A percentile compares a stretch with the other conserved stretches of the same genome.
These are phyloP conservation scores for Mangifera indica DNA, from an alignment of 345 rosid genomes.

Conservation along the genomic window DNA sequence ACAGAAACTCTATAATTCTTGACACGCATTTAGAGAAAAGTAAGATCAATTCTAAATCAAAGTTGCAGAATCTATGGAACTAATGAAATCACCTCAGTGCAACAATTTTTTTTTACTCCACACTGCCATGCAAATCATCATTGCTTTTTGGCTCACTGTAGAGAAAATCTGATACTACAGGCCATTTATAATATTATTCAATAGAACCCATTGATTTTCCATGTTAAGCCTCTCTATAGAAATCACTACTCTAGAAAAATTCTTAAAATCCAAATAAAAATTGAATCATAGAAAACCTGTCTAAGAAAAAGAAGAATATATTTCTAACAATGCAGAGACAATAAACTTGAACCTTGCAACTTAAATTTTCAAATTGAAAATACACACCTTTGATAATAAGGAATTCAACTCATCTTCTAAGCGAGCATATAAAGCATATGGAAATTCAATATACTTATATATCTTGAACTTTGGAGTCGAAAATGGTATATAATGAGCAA, in stretches of 20 bases:
- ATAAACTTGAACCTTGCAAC: background rate
- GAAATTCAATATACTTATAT: constrained; percentile 39
- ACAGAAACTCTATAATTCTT: background rate
- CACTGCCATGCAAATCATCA: background rate
- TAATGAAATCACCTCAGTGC: background rate
- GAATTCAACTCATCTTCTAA: constrained; percentile 31
- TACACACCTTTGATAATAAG: constrained; percentile 49
- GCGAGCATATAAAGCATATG: constrained; percentile 18
- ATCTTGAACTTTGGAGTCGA: constrained; percentile 56
- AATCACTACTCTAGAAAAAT: background rate
- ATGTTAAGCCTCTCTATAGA: background rate
- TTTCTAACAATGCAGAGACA: background rate
- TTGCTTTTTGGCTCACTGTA: background rate
- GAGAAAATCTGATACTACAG: background rate
- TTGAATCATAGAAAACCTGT: background rate
- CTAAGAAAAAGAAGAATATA: background rate
- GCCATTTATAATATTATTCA: background rate
- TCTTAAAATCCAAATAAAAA: background rate
- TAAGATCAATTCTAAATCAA: background rate
- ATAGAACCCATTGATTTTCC: background rate
- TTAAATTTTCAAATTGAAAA: background rate
- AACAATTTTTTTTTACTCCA: background rate
- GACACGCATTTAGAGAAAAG: background rate
- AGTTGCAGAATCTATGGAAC: background rate
- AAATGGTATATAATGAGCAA: constrained; percentile 59